Base-by-base conservation (phyloP, 78 protist genomes). In the Reticulomyxa filosa region DNA sequence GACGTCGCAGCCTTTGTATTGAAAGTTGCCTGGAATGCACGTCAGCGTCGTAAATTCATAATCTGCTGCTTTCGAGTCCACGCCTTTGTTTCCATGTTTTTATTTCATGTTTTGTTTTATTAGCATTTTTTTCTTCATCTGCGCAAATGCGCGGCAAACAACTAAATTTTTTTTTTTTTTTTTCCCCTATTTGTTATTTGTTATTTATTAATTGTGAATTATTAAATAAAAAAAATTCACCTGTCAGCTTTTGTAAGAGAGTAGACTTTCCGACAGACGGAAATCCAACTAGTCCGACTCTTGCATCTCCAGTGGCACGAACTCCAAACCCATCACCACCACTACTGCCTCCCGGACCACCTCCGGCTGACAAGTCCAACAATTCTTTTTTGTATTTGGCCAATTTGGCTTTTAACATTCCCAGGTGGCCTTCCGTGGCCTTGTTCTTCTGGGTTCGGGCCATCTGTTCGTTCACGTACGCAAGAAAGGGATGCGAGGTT, bases 241-340 rank as follows among this genome's bases (percentile, higher is more conserved):
- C 77, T 0, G 98, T 89, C 50, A 94, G 65, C 46, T 80, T 80
- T 38, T 67, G 79, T 38, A 96, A 73, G 6, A 96, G 70, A 0
- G 98, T 96, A 8, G 94, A 84, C 73, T 96, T 96, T 46, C 99
- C 99, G 6, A 96, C 99, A 0, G 96, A 89, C 0, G 99, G 98
- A 74, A 94, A 96, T 7, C 97, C 87, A 4, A 74, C 13, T 81
- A 42, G 87, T 46, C 77, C 83, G 6, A 78, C 72, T 27, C 83
- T 73, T 2, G 83, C 74, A 23, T 78, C 83, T 11, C 83, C 75
- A 10, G 78, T 27, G 36, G 83, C 76, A 34, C 77, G 64, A 62
- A 87, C 97, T 39, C 86, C 97, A 26, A 88, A 91, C 36, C 97
- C 97, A 46, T n/a, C 56, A 36, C 7, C 25, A 10, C 37, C 64